Conservation (phyloP, 345 rosid genomes). For the Sisymbrium altissimum region DNA sequence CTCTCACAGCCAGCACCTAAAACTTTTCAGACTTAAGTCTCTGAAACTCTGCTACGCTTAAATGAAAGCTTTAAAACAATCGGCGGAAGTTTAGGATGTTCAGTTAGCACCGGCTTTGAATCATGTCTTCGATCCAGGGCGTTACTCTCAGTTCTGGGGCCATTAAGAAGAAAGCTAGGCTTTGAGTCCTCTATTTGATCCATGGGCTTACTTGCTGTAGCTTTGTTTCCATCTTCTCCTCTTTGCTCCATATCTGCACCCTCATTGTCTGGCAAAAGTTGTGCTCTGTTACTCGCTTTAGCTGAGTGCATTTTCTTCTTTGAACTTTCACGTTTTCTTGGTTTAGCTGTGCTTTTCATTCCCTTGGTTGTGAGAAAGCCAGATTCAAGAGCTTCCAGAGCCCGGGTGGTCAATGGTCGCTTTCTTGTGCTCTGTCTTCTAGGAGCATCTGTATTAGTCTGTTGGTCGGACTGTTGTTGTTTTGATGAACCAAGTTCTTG, state of each 20-base stretch:
- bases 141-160: conserved; percentile 15
- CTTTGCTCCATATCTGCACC: conserved; percentile 7
- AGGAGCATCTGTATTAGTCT: conserved; percentile 27
- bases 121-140: conserved; percentile 2
- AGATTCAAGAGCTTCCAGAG: conserved; percentile 67
- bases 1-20: not conserved
- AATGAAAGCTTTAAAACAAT: conserved; percentile 31
- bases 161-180: conserved; percentile 18
- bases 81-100: conserved; percentile 28
- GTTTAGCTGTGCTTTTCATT: conserved; percentile 26
- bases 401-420: conserved; percentile 59
- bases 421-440: conserved; percentile 73
- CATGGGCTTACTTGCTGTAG: conserved; percentile 17
- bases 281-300: conserved; percentile 13
- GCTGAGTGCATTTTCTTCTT: conserved; percentile 24
- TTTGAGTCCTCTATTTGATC: conserved; percentile 29
- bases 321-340: conserved; percentile 28
- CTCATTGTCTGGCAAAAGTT: conserved; percentile 8
- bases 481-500: conserved; percentile 25
- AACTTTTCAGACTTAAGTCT: conserved; percentile 8
- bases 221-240: conserved; percentile 13
- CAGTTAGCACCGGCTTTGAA: conserved; percentile 7
- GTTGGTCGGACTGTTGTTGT: conserved; percentile 17
- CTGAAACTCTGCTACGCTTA: conserved; percentile 20
- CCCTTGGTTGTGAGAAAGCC: conserved; percentile 44